Base-by-base conservation (phyloP, 2,329 filamentous ascomycete genomes). In the Pseudopyrenochaeta lycopersici region DNA sequence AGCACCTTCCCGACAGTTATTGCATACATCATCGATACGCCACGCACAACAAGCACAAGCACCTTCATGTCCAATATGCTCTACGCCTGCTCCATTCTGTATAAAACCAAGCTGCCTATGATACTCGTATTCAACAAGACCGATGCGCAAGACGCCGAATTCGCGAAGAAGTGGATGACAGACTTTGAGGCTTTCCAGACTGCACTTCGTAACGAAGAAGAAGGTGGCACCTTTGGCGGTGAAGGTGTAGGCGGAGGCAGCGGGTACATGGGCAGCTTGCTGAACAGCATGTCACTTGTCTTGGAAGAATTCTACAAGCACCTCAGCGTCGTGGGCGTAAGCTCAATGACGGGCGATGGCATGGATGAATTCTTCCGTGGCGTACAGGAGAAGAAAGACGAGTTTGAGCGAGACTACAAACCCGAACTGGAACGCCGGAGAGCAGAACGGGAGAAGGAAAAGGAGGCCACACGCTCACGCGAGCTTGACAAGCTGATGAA, bases 1-100 rank as follows among this genome's bases (percentile, higher is more conserved):
- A 95, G 91, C 3, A 92, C 90, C 0, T 98, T 99, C 73, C 95
- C 96, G 0, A 99, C 96, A 0, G 92, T 99, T 35, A 92, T 99
- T 66, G 95, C 95, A 51, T 99, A 98, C 78, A 86, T 99, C 54
- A 97, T 99, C 76, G 95, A 99, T 77, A 99, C 95, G 1, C 95
- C 96, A 3, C 88, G 95, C 48, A 96, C 93, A 12, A 88, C 90
- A 31, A 96, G 92, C 33, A 98, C 95, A 0, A 93, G 90, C 59
- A 99, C 95, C 0, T 99, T 99, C 78, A 99, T 99, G 95, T 96
- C 91, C 75, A 99, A 99, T 79, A 99, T 99, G 95, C 88, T 99
- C 38, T 99, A 99, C 77, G 95, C 95, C 18, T 98, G 95, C 82
- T 96, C 91, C 55, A 99, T 99, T 61, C 85, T 99, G 14, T 99